phyloP scores from a whole-genome alignment of 2,329 filamentous ascomycete genomes.

The Aspergillus uvarum region DNA sequence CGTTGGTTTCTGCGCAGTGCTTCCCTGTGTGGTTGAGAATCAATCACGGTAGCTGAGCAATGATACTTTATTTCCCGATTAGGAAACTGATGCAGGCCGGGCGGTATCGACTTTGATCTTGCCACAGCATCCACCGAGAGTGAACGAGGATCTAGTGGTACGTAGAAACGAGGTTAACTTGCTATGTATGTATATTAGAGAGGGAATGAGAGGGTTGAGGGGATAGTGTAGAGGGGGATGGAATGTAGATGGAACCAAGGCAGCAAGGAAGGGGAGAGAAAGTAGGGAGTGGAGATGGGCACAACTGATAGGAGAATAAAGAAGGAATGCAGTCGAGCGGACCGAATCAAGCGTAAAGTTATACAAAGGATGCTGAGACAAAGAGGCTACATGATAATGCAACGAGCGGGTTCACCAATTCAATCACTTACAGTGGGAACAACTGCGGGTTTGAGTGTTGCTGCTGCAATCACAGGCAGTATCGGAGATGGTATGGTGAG shows the following conservation, averaged over 20 bases:
- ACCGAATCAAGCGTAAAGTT: slow-evolving; percentile 5
- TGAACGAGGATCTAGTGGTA: background rate
- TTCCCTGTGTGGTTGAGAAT: background rate
- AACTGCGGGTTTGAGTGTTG: background rate
- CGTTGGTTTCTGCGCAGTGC: background rate
- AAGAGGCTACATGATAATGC: slow-evolving; percentile 4
- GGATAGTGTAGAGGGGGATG: slow-evolving; percentile 8
- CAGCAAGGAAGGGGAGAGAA: slow-evolving; percentile 11
- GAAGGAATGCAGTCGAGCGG: slow-evolving; percentile 18
- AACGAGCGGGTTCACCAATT: background rate
- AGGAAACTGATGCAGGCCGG: slow-evolving; percentile 7
- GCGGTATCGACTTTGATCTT: background rate
- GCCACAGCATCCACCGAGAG: background rate
- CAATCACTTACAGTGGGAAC: slow-evolving; percentile 2
- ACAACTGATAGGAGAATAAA: slow-evolving; percentile 18
- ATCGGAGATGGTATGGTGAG: background rate
- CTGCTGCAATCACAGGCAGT: background rate
- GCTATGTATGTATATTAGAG: slow-evolving; percentile 18
- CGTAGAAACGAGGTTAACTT: slow-evolving; percentile 13
- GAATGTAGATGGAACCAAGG: slow-evolving; percentile 14
- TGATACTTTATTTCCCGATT: slow-evolving; percentile 15
- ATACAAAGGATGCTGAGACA: slow-evolving; percentile 12
- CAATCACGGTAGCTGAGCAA: background rate
- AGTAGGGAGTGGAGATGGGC: slow-evolving; percentile 14
- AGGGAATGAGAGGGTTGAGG: slow-evolving; percentile 17